Conservation (phyloP, 148 eudicot genomes). For the Fallopia convolvulus region DNA sequence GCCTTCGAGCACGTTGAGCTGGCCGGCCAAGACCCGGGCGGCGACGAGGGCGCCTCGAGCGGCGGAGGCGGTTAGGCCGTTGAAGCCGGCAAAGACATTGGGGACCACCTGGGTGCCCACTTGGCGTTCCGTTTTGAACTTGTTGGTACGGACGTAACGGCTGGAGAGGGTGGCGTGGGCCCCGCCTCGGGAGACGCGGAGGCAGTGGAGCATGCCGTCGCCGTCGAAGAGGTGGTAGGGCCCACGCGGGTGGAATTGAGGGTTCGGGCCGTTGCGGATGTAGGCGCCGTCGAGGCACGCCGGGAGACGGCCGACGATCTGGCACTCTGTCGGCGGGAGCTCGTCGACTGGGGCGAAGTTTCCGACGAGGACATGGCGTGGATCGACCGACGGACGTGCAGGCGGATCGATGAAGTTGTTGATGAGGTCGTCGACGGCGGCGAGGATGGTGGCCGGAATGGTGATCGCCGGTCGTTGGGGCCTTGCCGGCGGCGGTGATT, state of each 20-base stretch:
- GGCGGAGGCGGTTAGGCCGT: conserved; percentile 16
- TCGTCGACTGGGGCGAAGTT: conserved; percentile 23
- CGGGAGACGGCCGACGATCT: conserved; percentile 8
- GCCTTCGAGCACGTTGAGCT: conserved; percentile 13
- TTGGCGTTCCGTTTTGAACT: conserved; percentile 14
- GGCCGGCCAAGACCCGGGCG: conserved; percentile 14
- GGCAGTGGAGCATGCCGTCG: conserved; percentile 27
- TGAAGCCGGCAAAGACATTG: conserved; percentile 17
- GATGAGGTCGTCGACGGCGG: conserved; percentile 9
- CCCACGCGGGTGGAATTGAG: conserved; percentile 19
- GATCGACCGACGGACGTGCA: background rate
- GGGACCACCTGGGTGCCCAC: conserved; percentile 16
- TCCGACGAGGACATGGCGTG: conserved; percentile 6
- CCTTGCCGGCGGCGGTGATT: background rate
- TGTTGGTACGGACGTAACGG: conserved; percentile 21
- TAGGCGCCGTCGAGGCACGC: conserved; percentile 17
- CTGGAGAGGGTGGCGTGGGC: conserved; percentile 18
- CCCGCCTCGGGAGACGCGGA: conserved; percentile 12
- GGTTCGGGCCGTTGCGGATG: conserved; percentile 28
- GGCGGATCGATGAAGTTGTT: conserved; percentile 13
- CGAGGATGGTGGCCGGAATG: background rate
- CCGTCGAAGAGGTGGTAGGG: conserved; percentile 23
- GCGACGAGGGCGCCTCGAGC: conserved; percentile 8
- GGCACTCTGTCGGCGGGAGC: conserved; percentile 17
- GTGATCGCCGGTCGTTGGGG: background rate